These are phyloP conservation scores for Dendrocalamus latiflorus DNA, from an alignment of 202 grass and related monocot species.

Conservation along the genomic window DNA sequence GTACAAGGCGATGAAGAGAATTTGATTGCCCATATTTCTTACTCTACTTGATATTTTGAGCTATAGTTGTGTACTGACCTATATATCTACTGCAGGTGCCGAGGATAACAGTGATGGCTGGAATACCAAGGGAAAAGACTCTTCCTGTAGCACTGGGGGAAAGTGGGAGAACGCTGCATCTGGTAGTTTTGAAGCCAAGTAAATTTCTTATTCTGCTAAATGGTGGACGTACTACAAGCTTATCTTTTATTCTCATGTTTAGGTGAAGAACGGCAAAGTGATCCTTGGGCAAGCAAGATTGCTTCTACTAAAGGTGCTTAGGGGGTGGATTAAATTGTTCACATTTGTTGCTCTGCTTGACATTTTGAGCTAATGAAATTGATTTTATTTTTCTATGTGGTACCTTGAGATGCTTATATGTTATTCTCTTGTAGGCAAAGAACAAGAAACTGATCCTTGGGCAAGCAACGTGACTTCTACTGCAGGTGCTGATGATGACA, in stretches of 20 bases:
- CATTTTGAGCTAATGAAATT: constrained; percentile 17
- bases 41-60: constrained; percentile 16
- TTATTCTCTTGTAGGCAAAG: constrained; percentile 9
- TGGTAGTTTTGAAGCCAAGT: constrained; percentile 26
- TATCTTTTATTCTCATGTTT: constrained; percentile 18
- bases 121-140: constrained; percentile 39
- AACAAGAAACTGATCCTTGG: constrained; percentile 69
- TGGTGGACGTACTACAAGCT: background rate
- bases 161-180: constrained; percentile 31
- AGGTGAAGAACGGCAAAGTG: constrained; percentile 24
- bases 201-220: constrained; percentile 11
- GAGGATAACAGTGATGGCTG: constrained; percentile 33
- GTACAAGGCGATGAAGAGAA: constrained; percentile 27
- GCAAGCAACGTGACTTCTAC: constrained; percentile 34
- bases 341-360: constrained; percentile 16
- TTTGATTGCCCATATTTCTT: background rate
- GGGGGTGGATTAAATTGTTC: constrained; percentile 4
- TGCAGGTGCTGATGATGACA: background rate
- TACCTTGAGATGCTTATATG: background rate
- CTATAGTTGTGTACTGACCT: constrained; percentile 15
- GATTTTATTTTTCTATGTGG: constrained; percentile 3
- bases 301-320: constrained; percentile 33
- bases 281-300: constrained; percentile 34
- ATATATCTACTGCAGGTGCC: background rate
- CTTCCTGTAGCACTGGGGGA: background rate